These are phyloP conservation scores for Alternaria sp. DNA, from an alignment of 2,329 filamentous ascomycete genomes.

Conservation along the genomic window DNA sequence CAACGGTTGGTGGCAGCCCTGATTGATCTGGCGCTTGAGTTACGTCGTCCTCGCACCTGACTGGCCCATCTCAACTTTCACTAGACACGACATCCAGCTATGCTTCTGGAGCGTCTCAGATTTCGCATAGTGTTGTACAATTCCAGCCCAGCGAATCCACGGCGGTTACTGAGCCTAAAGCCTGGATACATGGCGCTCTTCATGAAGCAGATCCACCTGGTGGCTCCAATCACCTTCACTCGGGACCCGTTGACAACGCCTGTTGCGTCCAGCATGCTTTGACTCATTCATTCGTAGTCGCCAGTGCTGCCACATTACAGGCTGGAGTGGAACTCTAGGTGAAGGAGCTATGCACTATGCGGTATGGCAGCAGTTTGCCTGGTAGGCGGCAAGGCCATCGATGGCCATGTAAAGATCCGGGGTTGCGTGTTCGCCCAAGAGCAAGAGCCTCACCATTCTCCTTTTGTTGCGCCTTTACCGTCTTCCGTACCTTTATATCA, in stretches of 20 bases:
- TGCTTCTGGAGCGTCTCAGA: conserved; percentile 46
- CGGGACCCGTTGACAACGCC: conserved; percentile 27
- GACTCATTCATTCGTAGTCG: conserved; percentile 33
- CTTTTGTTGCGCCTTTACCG: conserved; percentile 18
- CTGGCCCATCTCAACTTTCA: conserved; percentile 34
- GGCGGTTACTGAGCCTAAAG: conserved; percentile 45
- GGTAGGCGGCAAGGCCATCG: conserved; percentile 27
- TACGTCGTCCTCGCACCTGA: conserved; percentile 27
- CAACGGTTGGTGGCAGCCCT: conserved; percentile 31
- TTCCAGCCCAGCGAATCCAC: conserved; percentile 44
- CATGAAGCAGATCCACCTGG: conserved; percentile 31
- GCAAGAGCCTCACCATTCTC: conserved; percentile 26
- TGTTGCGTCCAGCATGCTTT: conserved; percentile 32
- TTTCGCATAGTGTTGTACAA: conserved; percentile 43
- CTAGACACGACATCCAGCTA: conserved; percentile 38
- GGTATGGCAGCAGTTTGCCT: conserved; percentile 31
- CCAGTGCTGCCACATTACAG: conserved; percentile 36
- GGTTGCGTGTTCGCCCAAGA: conserved; percentile 35
- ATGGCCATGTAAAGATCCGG: conserved; percentile 28
- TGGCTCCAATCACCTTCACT: conserved; percentile 43
- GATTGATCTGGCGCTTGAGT: conserved; percentile 32
- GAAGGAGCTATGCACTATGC: conserved; percentile 33
- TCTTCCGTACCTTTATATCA: conserved; percentile 15
- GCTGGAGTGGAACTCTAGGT: conserved; percentile 16
- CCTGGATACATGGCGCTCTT: conserved; percentile 42